Evolutionary conservation across 1,284 basidiomycete species (phyloP), one percentile per base, ranked within the genome.

Genomic region (Athelia psychrophila): DNA sequence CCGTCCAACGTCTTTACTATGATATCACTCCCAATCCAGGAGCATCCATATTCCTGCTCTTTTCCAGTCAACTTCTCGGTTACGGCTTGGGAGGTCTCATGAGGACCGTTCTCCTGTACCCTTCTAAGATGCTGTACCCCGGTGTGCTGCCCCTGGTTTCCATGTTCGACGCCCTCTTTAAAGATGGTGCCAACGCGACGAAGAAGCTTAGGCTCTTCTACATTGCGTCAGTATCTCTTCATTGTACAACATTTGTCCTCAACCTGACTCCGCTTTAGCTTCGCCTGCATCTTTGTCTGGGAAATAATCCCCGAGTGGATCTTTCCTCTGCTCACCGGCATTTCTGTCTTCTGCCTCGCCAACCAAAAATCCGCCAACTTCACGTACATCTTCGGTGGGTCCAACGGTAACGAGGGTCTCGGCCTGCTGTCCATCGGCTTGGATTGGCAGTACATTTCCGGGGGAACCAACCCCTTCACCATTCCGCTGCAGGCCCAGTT

Each of bases 61-160:
- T 79, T 58, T 75, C 76, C 1, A 83, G 81, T 49, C 87, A 88
- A 61, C 73, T 86, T 54, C 68, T 87, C n/a, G 70, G 75, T 13
- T 61, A 68, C 52, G 77, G 76, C 2, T 76, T 88, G 18, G 81
- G 83, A 23, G 87, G 86, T n/a, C 57, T 84, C 40, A 69, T 84
- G 49, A 72, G 81, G 59, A 70, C 60, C 3, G 72, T 79, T 33
- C 68, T 87, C 10, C 72, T 88, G 1, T 84, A 84, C 63, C 86
- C 86, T 0, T 86, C 86, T 2, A 83, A 84, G 58, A 83, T 83
- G 62, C 69, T 84, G 84, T n/a, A n/a, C n/a, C n/a, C n/a, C n/a
- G n/a, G n/a, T n/a, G n/a, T n/a, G n/a, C n/a, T n/a, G n/a, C n/a
- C n/a, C n/a, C n/a, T n/a, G n/a, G n/a, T n/a, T n/a, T n/a, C n/a